These are phyloP conservation scores for Picea abies DNA, from an alignment of 83 land plant genomes.

Conservation along the genomic window DNA sequence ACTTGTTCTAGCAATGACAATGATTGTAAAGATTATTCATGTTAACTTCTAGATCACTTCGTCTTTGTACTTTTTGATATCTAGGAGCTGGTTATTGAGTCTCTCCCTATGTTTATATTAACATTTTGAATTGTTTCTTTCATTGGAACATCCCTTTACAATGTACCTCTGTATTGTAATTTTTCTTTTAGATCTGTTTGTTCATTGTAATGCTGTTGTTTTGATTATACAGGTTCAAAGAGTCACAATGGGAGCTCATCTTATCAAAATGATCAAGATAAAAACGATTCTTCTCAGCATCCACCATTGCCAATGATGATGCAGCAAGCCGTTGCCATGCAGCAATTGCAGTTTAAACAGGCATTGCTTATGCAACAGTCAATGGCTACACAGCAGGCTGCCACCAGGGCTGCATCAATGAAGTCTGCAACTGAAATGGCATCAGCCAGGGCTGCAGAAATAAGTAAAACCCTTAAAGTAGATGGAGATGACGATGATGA, in stretches of 20 bases:
- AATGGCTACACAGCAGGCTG: constrained; percentile 92
- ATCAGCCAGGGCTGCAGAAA: constrained; percentile 90
- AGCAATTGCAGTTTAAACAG: constrained; percentile 98
- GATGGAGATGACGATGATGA: constrained; percentile 63
- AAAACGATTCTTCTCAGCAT: constrained; percentile 40
- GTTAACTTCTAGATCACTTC: not conserved
- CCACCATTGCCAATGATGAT: constrained; percentile 81
- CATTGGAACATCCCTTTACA: no score
- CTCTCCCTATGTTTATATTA: not conserved
- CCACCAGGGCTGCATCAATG: constrained; percentile 90
- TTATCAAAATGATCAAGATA: constrained; percentile 17
- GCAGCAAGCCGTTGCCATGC: constrained; percentile 99
- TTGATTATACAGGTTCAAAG: not conserved
- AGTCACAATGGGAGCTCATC: constrained; percentile 5
- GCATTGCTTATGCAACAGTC: constrained; percentile 95
- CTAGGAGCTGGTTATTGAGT: not conserved
- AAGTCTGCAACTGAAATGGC: constrained; percentile 98
- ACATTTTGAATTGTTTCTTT: no score
- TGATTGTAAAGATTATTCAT: not conserved
- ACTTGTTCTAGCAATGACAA: not conserved
- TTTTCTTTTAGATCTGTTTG: not conserved
- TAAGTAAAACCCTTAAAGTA: constrained; percentile 77
- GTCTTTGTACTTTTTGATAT: not conserved
- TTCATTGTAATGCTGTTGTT: constrained; percentile 21
- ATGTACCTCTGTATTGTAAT: no score